Conservation (phyloP, 306 rosid species). For the Lathyrus aphaca region DNA sequence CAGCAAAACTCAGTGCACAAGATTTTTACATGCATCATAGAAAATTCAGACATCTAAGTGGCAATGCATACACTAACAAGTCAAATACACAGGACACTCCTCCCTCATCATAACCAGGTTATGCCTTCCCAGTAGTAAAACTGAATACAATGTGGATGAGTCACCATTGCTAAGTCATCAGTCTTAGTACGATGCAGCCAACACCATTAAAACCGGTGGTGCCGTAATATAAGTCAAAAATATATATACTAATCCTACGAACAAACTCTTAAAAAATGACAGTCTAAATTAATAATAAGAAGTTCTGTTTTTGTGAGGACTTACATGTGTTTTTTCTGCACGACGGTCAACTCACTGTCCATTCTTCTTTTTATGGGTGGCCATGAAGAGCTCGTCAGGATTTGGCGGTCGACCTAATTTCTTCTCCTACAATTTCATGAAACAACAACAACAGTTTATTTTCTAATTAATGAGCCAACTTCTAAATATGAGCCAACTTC, state of each 20-base stretch:
- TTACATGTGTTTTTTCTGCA: too few species aligned
- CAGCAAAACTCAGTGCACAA: conserved; percentile 12
- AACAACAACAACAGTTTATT: too few species aligned
- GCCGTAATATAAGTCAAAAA: neutral
- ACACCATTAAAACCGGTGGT: neutral
- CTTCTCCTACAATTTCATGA: too few species aligned
- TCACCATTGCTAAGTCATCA: neutral
- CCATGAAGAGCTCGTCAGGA: too few species aligned
- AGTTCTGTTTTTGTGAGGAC: too few species aligned
- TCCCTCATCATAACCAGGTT: neutral
- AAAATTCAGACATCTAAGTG: conserved; percentile 1
- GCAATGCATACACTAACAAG: neutral
- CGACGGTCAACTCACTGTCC: too few species aligned
- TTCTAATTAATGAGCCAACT: too few species aligned
- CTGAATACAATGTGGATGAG: neutral
- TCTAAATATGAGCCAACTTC: too few species aligned
- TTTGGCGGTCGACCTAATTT: too few species aligned
- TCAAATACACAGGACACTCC: neutral
- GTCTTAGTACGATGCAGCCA: neutral
- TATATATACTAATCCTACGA: neutral
- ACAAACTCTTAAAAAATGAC: neutral
- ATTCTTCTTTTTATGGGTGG: too few species aligned
- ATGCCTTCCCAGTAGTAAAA: conserved; percentile 1
- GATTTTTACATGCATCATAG: conserved; percentile 16
- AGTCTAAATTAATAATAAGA: neutral